These are phyloP conservation scores for Ogataea haglerorum DNA, from an alignment of 805 yeast genomes.

Conservation along the genomic window DNA sequence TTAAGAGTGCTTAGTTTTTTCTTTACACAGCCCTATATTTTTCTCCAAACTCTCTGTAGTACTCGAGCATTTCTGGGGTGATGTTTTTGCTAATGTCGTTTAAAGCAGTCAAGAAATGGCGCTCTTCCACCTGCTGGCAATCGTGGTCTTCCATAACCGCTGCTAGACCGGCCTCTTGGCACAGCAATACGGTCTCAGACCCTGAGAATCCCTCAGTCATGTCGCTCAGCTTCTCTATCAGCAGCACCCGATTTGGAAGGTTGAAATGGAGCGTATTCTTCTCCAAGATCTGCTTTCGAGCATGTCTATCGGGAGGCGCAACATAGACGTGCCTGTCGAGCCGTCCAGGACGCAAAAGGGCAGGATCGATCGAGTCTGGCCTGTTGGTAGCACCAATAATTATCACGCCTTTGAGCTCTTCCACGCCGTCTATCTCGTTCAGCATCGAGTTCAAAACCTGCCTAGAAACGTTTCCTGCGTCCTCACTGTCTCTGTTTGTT, in stretches of 20 bases:
- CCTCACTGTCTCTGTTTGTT: slow-evolving; percentile 63
- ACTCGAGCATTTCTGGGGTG: slow-evolving; percentile 78
- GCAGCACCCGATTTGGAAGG: slow-evolving; percentile 40
- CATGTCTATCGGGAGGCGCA: slow-evolving; percentile 81
- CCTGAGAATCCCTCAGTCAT: slow-evolving; percentile 92
- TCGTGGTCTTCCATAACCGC: slow-evolving; percentile 80
- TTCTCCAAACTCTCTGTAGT: slow-evolving; percentile 58
- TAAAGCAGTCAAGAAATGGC: slow-evolving; percentile 65
- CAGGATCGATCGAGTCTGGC: slow-evolving; percentile 91
- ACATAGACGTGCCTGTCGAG: slow-evolving; percentile 91
- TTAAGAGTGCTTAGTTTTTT: slow-evolving; percentile 5
- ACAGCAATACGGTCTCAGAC: slow-evolving; percentile 85
- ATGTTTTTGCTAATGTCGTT: slow-evolving; percentile 70
- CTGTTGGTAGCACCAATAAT: slow-evolving; percentile 95
- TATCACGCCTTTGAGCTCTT: slow-evolving; percentile 88
- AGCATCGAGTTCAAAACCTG: slow-evolving; percentile 86
- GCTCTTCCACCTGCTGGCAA: slow-evolving; percentile 48
- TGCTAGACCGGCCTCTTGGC: slow-evolving; percentile 95
- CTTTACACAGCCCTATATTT: slow-evolving; percentile 24
- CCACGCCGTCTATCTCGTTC: slow-evolving; percentile 97
- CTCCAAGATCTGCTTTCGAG: slow-evolving; percentile 71
- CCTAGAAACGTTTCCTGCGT: slow-evolving; percentile 65
- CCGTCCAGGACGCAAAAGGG: slow-evolving; percentile 92
- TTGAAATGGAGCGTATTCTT: slow-evolving; percentile 69
- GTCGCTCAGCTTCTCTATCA: slow-evolving; percentile 50